Conservation (phyloP, 2,329 filamentous ascomycete genomes). For the Cytospora piceae region DNA sequence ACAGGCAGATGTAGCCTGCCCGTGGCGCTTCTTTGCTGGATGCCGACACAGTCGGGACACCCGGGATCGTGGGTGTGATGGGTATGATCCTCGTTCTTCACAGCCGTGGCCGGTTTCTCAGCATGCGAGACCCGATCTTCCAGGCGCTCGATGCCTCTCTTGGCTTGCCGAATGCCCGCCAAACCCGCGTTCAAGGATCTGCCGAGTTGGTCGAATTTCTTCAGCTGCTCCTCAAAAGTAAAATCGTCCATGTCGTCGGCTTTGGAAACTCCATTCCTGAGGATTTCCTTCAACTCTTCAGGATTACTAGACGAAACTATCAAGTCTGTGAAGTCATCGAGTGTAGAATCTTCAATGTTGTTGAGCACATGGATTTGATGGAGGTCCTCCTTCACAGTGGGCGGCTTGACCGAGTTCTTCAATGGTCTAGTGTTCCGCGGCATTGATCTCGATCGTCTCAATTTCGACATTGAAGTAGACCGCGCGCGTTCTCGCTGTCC, state of each 20-base stretch:
- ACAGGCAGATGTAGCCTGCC: slow-evolving; percentile 49
- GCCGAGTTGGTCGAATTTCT: slow-evolving; percentile 54
- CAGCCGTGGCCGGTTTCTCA: slow-evolving; percentile 32
- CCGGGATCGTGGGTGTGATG: slow-evolving; percentile 18
- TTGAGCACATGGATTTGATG: slow-evolving; percentile 55
- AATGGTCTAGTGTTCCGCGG: slow-evolving; percentile 51
- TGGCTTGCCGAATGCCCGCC: slow-evolving; percentile 56
- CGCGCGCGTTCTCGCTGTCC: slow-evolving; percentile 32
- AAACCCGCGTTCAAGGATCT: slow-evolving; percentile 56
- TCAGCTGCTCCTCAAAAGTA: slow-evolving; percentile 47
- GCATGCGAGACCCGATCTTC: slow-evolving; percentile 54
- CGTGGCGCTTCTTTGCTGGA: slow-evolving; percentile 31
- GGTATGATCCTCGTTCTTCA: neutral
- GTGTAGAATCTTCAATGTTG: slow-evolving; percentile 61
- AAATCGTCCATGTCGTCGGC: slow-evolving; percentile 27
- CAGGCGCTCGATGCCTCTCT: slow-evolving; percentile 61
- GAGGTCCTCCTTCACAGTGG: slow-evolving; percentile 60
- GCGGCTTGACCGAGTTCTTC: slow-evolving; percentile 57
- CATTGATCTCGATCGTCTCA: slow-evolving; percentile 44
- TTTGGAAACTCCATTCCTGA: slow-evolving; percentile 30
- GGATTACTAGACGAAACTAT: slow-evolving; percentile 40
- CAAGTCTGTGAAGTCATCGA: slow-evolving; percentile 61
- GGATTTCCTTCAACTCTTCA: slow-evolving; percentile 36
- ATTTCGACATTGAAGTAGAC: slow-evolving; percentile 37
- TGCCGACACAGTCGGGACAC: slow-evolving; percentile 7